Percentiles rank a stretch among this genome's conserved stretches.
phyloP scores from a whole-genome alignment of 139 green algal genomes.

The Chlamydomonas incerta region DNA sequence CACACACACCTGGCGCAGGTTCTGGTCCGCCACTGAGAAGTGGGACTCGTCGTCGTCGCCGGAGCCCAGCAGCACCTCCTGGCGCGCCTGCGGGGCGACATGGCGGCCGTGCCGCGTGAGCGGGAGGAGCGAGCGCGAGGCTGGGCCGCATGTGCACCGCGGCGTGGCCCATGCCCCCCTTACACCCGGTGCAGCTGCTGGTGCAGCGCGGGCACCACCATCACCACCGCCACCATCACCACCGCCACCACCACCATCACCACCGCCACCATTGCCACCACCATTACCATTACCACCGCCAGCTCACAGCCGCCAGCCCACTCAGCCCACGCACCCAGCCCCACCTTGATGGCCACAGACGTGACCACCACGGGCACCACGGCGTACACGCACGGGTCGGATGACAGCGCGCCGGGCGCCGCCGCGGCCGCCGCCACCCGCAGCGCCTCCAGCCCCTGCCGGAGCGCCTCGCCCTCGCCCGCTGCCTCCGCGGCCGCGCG shows the following conservation, averaged over 20 bases:
- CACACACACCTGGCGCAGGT: conserved; percentile 17
- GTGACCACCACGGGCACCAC: conserved; percentile 3
- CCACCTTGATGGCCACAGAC: neutral
- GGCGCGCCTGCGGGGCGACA: neutral
- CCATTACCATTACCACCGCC: too few species aligned
- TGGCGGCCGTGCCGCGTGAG: too few species aligned
- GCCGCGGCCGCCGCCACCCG: neutral
- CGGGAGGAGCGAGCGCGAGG: too few species aligned
- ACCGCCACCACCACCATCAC: too few species aligned
- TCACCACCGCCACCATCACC: too few species aligned
- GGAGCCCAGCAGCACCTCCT: neutral
- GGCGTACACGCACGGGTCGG: conserved; percentile 17
- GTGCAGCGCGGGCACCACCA: too few species aligned
- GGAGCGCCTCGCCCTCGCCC: neutral
- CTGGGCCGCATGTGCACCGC: too few species aligned
- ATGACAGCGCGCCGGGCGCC: neutral
- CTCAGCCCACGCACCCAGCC: neutral
- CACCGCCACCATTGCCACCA: too few species aligned
- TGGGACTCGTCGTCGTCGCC: neutral
- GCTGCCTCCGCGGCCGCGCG: neutral
- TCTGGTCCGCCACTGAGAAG: conserved; percentile 30
- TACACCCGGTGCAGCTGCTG: too few species aligned
- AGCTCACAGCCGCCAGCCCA: too few species aligned
- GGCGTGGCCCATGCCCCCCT: too few species aligned
- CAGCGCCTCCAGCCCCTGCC: conserved; percentile 11